A percentile compares a stretch with the other conserved stretches of the same genome.
phyloP scores from a whole-genome alignment of 768 basidiomycete genomes.

The Thelephora aurantiotincta region DNA sequence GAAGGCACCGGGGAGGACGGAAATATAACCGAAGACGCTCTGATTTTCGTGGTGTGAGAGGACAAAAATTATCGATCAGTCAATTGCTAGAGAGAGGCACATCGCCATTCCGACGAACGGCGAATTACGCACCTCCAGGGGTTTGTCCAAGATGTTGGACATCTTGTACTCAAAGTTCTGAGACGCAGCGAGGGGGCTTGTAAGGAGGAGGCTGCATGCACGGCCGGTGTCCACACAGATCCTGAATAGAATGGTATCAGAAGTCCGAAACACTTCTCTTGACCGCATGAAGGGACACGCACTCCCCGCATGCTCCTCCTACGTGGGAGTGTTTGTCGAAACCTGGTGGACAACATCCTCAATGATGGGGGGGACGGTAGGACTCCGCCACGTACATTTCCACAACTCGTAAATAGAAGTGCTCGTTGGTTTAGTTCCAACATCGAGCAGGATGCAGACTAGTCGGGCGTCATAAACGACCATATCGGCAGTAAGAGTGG shows the following conservation, averaged over 20 bases:
- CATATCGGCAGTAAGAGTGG: slow-evolving; percentile 2
- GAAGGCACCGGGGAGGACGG: slow-evolving; percentile 85
- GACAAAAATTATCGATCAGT: neutral
- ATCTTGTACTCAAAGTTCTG: slow-evolving; percentile 99
- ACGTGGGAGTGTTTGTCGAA: slow-evolving; percentile 79
- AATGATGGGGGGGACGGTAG: neutral
- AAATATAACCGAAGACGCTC: slow-evolving; percentile 81
- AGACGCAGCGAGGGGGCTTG: slow-evolving; percentile 74
- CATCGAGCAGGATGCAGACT: slow-evolving; percentile 88
- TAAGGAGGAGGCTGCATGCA: slow-evolving; percentile 56
- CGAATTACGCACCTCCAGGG: slow-evolving; percentile 52
- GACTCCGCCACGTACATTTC: slow-evolving; percentile 45
- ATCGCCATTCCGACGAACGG: neutral
- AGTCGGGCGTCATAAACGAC: neutral
- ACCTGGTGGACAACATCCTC: slow-evolving; percentile 14
- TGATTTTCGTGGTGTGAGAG: slow-evolving; percentile 6
- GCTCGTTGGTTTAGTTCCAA: slow-evolving; percentile 89
- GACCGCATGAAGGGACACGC: slow-evolving; percentile 10
- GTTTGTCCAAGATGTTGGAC: slow-evolving; percentile 94
- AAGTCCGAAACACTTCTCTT: neutral
- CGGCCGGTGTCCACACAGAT: slow-evolving; percentile 75
- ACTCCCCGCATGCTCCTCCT: slow-evolving; percentile 95
- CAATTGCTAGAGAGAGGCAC: neutral
- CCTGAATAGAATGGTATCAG: slow-evolving; percentile 18
- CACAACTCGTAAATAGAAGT: slow-evolving; percentile 94